Percentiles rank a stretch among this genome's conserved stretches.
Conservation (phyloP, 768 basidiomycete genomes). For the Tremella yokohamensis region DNA sequence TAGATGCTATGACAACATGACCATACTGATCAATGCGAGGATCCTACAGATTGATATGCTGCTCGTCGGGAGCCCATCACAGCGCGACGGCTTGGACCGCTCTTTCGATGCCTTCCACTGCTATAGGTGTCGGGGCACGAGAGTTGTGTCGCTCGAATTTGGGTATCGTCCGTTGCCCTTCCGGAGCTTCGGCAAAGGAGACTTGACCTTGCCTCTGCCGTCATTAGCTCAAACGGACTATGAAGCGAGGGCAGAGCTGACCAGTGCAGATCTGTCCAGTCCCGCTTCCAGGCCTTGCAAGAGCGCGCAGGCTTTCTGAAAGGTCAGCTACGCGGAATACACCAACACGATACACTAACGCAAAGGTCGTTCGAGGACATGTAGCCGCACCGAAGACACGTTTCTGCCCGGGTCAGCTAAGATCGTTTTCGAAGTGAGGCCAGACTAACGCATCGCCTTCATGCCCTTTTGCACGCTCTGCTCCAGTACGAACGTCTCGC, state of each 20-base stretch:
- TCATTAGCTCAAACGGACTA: constrained; percentile 9
- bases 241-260: constrained; percentile 26
- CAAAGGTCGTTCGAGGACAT: constrained; percentile 88
- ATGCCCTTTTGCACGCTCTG: constrained; percentile 80
- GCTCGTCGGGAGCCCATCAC: not conserved
- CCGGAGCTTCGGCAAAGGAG: constrained; percentile 59
- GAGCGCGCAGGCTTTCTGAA: constrained; percentile 68
- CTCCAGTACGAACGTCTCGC: constrained; percentile 82
- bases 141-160: constrained; percentile 30
- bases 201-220: constrained; percentile 65
- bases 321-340: not conserved
- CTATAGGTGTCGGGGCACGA: not conserved
- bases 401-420: constrained; percentile 58
- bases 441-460: constrained; percentile 72
- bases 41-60: not conserved
- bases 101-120: constrained; percentile 35
- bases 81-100: constrained; percentile 35
- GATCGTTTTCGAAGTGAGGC: not conserved
- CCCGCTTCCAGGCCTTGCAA: constrained; percentile 87
- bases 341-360: constrained; percentile 33
- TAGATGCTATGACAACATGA: constrained; percentile 5
- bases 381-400: constrained; percentile 86
- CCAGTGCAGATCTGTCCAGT: constrained; percentile 55
- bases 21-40: not conserved
- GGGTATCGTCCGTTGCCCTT: constrained; percentile 73